Base-by-base conservation (phyloP, 139 green algal genomes). In the Chlamydomonas eustigma region DNA sequence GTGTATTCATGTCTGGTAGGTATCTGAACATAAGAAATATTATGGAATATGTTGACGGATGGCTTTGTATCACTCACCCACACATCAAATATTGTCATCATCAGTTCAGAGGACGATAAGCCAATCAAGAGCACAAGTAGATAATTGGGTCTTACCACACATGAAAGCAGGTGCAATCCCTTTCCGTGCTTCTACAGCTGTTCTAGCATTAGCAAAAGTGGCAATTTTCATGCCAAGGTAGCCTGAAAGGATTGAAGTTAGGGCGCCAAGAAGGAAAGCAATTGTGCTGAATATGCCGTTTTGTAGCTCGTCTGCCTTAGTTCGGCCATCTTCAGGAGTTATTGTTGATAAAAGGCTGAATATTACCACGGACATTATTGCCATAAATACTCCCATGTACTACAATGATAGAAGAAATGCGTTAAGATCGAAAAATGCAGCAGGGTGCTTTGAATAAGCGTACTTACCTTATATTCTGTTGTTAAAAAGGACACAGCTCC, bases 211-310 rank as follows among this genome's bases (percentile, higher is more conserved):
- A 76, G 95, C 95, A 71, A 96, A 99, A 0, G 94, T 98, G 44
- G 95, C 95, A 64, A 99, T 98, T 80, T 87, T 92, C 94, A 98
- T 99, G 82, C 95, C 92, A 33, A 98, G 82, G 85, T 93, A 99
- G 37, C 95, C 95, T 6, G 88, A 97, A 3, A 96, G 51, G 66
- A 95, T 93, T 68, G 94, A 98, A 2, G 95, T 98, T 33, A 79
- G 34, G 6, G 88, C 95, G 50, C 95, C 95, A 3, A 98, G 71
- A 12, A 96, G 71, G 87, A 99, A 99, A 69, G 95, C 81, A 22
- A 98, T 84, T 30, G 88, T 94, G 50, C 92, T 97, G 91, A 98
- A 98, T 1, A 78, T 72, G 34, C 75, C 75, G 77, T 82, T 82
- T 33, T 32, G 28, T 18, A 74, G 25, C 77, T 82, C 77, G 32